Conservation (phyloP, 495 filamentous ascomycete species). For the Neurospora tetraspora region DNA sequence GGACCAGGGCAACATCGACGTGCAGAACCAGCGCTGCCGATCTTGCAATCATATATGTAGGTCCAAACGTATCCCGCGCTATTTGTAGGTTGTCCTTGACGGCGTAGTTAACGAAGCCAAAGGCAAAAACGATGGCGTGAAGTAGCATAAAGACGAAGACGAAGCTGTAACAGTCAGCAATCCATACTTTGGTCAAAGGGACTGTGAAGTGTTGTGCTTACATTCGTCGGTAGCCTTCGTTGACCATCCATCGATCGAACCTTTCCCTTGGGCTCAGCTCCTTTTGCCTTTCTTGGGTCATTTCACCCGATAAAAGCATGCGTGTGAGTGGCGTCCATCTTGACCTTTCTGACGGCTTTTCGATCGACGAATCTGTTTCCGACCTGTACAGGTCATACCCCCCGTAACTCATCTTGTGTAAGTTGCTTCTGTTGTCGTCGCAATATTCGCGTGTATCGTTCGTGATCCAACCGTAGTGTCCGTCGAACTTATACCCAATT, state of each 20-base stretch:
- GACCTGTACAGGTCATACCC: constrained; percentile 20
- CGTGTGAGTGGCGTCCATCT: constrained; percentile 61
- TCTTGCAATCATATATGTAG: constrained; percentile 62
- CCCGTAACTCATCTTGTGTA: constrained; percentile 35
- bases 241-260: constrained; percentile 60
- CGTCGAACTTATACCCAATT: background rate
- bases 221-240: constrained; percentile 67
- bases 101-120: constrained; percentile 66
- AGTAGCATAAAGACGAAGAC: constrained; percentile 58
- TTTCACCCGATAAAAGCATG: constrained; percentile 61
- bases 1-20: constrained; percentile 63
- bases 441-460: constrained; percentile 2
- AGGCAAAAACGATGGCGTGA: constrained; percentile 59
- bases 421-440: constrained; percentile 3
- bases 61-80: constrained; percentile 53
- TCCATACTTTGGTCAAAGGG: background rate
- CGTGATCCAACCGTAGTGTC: constrained; percentile 3
- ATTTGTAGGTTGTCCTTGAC: constrained; percentile 59
- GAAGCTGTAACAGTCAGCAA: constrained; percentile 41
- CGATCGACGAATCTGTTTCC: constrained; percentile 9
- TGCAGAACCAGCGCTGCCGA: constrained; percentile 61
- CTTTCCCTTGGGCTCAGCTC: constrained; percentile 45
- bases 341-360: constrained; percentile 48
- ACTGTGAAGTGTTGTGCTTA: constrained; percentile 24
- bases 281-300: constrained; percentile 52